Evolutionary conservation across 148 eudicot genomes (phyloP).

Genomic region (Spergularia bocconei): DNA sequence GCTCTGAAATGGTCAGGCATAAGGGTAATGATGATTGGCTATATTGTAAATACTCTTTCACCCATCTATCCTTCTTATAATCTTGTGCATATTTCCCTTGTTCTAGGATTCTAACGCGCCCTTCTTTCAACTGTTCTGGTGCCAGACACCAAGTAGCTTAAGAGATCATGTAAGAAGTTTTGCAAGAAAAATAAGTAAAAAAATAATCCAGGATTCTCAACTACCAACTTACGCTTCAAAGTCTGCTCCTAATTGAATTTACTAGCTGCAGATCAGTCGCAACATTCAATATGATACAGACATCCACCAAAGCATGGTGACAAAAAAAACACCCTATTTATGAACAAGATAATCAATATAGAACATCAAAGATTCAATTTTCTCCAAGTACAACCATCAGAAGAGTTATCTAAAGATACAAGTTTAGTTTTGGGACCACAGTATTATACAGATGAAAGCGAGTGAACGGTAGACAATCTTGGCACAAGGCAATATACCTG

Average conservation of each 20-base stretch:
- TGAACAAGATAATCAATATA: too few species aligned
- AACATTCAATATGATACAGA: not conserved
- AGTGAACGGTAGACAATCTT: not conserved
- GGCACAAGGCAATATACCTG: slow-evolving; percentile 41
- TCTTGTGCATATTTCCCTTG: not conserved
- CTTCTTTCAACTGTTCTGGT: not conserved
- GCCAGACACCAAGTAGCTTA: not conserved
- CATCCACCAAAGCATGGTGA: not conserved
- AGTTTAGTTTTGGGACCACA: not conserved
- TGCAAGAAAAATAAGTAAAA: not conserved
- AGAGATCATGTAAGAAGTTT: not conserved
- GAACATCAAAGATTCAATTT: too few species aligned
- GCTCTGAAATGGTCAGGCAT: not conserved
- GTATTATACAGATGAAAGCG: not conserved
- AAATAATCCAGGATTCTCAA: not conserved
- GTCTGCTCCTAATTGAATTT: not conserved
- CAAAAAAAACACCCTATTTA: not conserved
- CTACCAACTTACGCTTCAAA: not conserved
- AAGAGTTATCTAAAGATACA: not conserved
- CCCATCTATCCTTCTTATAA: not conserved
- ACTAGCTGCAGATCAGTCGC: not conserved
- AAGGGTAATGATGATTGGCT: too few species aligned
- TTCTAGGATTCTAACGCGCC: not conserved
- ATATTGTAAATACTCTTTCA: too few species aligned
- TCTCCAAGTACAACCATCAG: not conserved